Evolutionary conservation across 2,329 filamentous ascomycete species (phyloP), one percentile per base, ranked within the genome.

Genomic region (Cladophialophora carrionii): DNA sequence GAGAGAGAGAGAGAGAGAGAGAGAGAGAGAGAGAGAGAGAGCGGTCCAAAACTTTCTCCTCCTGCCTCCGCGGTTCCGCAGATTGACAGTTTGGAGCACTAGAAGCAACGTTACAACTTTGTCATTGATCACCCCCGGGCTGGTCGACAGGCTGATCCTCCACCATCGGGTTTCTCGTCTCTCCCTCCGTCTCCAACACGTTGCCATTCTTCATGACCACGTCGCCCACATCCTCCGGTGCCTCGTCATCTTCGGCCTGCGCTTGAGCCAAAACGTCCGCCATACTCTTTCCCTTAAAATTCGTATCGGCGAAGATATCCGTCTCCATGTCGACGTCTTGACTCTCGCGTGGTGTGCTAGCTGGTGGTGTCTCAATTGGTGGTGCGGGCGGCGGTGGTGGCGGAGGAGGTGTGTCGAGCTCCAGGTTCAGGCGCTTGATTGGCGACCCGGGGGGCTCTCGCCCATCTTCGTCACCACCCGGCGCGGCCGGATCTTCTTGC

Each of bases 341-440:
- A 31, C 58, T 57, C 7, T 68, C 67, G 48, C 66, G 57, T 7
- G 70, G 70, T 43, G 70, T 68, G 24, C 64, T 66, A 14, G 61
- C 69, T 20, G 68, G 61, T 8, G 71, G 69, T 20, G 70, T 68
- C 41, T 71, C 70, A 6, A 67, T 56, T 12, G 71, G 70, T 2
- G 71, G 67, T 32, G 68, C 70, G 46, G 72, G 72, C 22, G 73
- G 73, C 24, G 72, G 72, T 12, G 71, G 72, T 2, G 75, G 76
- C n/a, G 75, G 74, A 6, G 76, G 75, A 1, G 75, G 73, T 14
- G 67, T 68, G 22, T 67, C 66, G 29, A 59, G 8, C 14, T 68
- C 66, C 41, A 68, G 22, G 22, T 69, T 67, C n/a, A 65, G 12
- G 43, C 68, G 67, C 57, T 70, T 72, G 3, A 55, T 24, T 17